phyloP scores from a whole-genome alignment of 2,329 filamentous ascomycete genomes.

The Zasmidium cellare region DNA sequence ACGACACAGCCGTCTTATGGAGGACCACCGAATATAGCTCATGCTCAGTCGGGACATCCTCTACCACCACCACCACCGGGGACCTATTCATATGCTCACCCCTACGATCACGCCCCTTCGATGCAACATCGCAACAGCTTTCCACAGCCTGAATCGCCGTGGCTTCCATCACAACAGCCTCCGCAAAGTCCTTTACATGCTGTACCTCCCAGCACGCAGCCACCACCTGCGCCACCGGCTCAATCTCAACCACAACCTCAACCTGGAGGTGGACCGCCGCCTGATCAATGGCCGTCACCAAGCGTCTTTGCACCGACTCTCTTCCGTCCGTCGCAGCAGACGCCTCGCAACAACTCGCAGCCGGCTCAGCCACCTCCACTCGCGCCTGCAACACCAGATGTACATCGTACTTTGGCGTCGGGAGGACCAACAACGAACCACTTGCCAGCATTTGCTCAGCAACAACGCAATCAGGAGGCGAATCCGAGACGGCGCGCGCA shows the following conservation, averaged over 20 bases:
- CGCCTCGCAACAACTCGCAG: not conserved
- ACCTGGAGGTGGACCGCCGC: slow-evolving; percentile 6
- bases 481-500: slow-evolving; percentile 14
- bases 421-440: slow-evolving; percentile 16
- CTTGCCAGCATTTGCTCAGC: slow-evolving; percentile 32
- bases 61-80: slow-evolving; percentile 4
- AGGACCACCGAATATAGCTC: not conserved
- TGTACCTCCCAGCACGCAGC: slow-evolving; percentile 8
- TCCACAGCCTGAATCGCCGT: slow-evolving; percentile 10
- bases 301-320: not conserved
- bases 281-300: slow-evolving; percentile 6
- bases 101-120: slow-evolving; percentile 9
- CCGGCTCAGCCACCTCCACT: not conserved
- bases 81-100: slow-evolving; percentile 11
- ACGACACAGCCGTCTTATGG: not conserved
- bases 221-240: slow-evolving; percentile 2
- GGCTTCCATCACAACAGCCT: slow-evolving; percentile 1
- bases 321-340: not conserved
- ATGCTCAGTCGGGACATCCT: not conserved
- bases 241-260: slow-evolving; percentile 5
- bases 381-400: not conserved
- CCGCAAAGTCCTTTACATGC: slow-evolving; percentile 13
- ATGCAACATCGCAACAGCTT: slow-evolving; percentile 18
- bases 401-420: not conserved
- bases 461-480: slow-evolving; percentile 19